Evolutionary conservation across 352 stramenopile genomes (phyloP).

Genomic region (Pilasporangium apinafurcum): DNA sequence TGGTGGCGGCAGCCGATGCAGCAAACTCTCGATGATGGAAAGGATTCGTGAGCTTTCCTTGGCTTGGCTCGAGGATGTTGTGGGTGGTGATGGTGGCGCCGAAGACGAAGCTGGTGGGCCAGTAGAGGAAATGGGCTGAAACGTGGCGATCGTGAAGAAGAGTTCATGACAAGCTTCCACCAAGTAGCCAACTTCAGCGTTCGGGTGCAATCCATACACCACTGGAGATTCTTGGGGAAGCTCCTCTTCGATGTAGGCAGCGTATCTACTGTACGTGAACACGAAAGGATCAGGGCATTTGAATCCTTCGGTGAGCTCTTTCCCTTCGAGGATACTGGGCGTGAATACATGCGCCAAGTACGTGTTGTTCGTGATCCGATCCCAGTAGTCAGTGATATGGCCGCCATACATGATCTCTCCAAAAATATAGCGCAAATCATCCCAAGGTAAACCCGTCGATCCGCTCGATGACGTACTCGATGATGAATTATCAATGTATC

Average conservation of each 20-base stretch:
- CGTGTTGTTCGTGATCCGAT: conserved; percentile 76
- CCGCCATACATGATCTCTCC: conserved; percentile 91
- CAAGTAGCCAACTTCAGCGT: conserved; percentile 76
- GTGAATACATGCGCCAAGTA: conserved; percentile 71
- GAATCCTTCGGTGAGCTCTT: conserved; percentile 67
- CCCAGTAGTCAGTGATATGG: conserved; percentile 83
- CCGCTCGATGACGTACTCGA: conserved; percentile 4
- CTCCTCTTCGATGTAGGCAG: conserved; percentile 69
- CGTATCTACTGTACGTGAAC: conserved; percentile 92
- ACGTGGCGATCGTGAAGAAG: conserved; percentile 80
- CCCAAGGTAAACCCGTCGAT: conserved; percentile 54
- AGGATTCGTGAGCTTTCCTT: conserved; percentile 29
- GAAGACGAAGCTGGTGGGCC: too few species aligned
- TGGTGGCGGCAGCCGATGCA: conserved; percentile 53
- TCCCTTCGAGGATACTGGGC: conserved; percentile 40
- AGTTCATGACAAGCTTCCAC: conserved; percentile 74
- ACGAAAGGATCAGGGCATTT: conserved; percentile 58
- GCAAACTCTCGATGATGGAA: conserved; percentile 42
- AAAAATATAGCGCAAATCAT: conserved; percentile 88
- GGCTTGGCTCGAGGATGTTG: conserved; percentile 6
- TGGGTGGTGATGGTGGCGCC: not conserved
- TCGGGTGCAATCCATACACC: conserved; percentile 72
- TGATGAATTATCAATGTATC: conserved; percentile 48
- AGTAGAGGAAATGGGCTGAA: conserved; percentile 81
- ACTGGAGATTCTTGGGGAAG: conserved; percentile 58